A percentile compares a stretch with the other conserved stretches of the same genome.
These are phyloP conservation scores for Bauhinia variegata DNA, from an alignment of 306 rosid species.

Conservation along the genomic window DNA sequence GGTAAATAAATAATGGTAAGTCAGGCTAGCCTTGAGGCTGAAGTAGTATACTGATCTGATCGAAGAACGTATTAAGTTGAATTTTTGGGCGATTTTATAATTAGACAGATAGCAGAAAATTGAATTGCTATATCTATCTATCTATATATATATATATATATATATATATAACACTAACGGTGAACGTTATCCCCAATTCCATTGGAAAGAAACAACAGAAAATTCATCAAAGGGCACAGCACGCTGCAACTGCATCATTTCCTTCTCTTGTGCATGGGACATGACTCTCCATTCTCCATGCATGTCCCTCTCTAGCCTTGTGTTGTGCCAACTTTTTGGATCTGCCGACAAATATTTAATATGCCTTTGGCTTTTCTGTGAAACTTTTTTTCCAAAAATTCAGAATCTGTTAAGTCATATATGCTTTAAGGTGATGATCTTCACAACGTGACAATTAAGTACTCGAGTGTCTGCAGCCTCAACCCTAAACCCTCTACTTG, in stretches of 20 bases:
- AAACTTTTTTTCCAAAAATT: neutral
- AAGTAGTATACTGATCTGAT: no score
- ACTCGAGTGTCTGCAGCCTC: neutral
- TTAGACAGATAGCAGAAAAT: no score
- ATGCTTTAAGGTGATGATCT: neutral
- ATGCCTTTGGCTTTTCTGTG: constrained; percentile 5
- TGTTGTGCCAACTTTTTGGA: neutral
- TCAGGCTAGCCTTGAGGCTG: no score
- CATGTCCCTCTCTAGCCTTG: constrained; percentile 1
- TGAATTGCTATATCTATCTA: no score
- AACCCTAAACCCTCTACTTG: no score
- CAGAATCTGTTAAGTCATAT: neutral
- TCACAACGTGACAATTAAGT: constrained; percentile 6
- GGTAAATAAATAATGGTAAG: no score
- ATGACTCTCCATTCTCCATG: neutral
- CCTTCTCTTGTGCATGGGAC: neutral
- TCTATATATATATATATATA: no score
- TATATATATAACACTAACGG: neutral
- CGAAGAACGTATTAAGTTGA: no score
- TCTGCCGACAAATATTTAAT: constrained; percentile 19
- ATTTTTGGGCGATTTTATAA: no score
- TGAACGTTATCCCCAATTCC: neutral
- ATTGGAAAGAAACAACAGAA: constrained; percentile 3
- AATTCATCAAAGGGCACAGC: neutral
- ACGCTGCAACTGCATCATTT: neutral